Base-by-base conservation (phyloP, 805 yeast species). In the Tetrapisispora iriomotensis region DNA sequence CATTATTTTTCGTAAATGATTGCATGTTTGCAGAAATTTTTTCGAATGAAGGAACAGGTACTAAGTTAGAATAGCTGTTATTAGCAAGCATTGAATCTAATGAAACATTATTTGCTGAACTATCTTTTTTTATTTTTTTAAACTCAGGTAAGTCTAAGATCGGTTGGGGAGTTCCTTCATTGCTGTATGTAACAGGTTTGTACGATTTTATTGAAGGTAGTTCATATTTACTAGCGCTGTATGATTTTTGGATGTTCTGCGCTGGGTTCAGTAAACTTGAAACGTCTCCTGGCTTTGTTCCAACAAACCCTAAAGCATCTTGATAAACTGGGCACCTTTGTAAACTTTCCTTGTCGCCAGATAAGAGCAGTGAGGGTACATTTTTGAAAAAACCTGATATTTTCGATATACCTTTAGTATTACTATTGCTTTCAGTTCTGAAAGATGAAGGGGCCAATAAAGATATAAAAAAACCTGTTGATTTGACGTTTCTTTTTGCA, bases 401-500 rank as follows among this genome's bases (percentile, higher is more conserved):
- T 20, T 48, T 33, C 2, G 25, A 23, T 2, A 25, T 22, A 5
- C 26, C 31, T 12, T 51, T 31, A 56, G 41, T 45, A 50, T 10
- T 47, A 10, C n/a, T 31, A 6, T 2, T 22, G 13, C n/a, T 26
- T 12, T 26, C 12, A 26, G 19, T 22, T n/a, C 17, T 18, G 4
- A 36, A 12, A 8, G 20, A 21, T 1, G 34, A n/a, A 2, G 31
- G 31, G 20, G 22, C 33, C 10, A 39, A 20, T 23, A 67, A 45
- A 0, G 68, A 62, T 17, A 67, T 56, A 36, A 67, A 67, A 44
- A 67, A 67, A 1, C 64, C 65, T 2, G 68, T 67, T 6, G 82
- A 79, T 48, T 78, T 79, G 27, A 74, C 66, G 54, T 79, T 68
- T 58, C 82, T 71, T 77, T 79, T 77, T 1, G 87, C 81, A 51